Conservation (phyloP, 192 early-diverging fungal genomes). For the Coemansia sp. region DNA sequence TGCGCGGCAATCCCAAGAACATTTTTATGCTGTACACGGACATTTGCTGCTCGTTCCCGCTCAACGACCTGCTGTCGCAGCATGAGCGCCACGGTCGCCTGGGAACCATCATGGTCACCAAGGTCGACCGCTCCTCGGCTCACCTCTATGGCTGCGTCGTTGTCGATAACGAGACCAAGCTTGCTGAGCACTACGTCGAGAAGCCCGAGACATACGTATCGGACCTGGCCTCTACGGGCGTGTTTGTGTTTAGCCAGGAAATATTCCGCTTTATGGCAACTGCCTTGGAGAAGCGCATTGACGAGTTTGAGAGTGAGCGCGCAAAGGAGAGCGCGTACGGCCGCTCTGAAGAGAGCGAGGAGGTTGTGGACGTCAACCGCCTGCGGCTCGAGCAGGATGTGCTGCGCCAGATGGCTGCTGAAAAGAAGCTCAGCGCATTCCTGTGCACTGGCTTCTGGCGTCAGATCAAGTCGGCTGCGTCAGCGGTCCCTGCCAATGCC, state of each 20-base stretch:
- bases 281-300: conserved; percentile 66
- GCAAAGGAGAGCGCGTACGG: conserved; percentile 57
- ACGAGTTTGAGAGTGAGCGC: conserved; percentile 48
- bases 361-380: conserved; percentile 56
- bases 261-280: conserved; percentile 84
- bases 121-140: conserved; percentile 76
- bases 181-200: conserved; percentile 97
- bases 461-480: conserved; percentile 93
- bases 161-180: conserved; percentile 78
- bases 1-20: conserved; percentile 83
- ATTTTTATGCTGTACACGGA: conserved; percentile 98
- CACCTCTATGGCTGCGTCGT: conserved; percentile 93
- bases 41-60: conserved; percentile 92
- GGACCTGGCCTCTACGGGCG: conserved; percentile 91
- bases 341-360: conserved; percentile 34
- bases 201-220: conserved; percentile 96
- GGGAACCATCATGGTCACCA: conserved; percentile 87
- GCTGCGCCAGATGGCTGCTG: conserved; percentile 76
- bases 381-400: conserved; percentile 94
- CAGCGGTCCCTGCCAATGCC: conserved; percentile 91
- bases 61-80: conserved; percentile 78
- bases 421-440: conserved; percentile 83
- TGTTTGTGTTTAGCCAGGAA: conserved; percentile 87
- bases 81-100: conserved; percentile 79
- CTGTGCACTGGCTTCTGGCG: conserved; percentile 91